Evolutionary conservation across 257 asterid species (phyloP).

Genomic region (Handroanthus guayacan): DNA sequence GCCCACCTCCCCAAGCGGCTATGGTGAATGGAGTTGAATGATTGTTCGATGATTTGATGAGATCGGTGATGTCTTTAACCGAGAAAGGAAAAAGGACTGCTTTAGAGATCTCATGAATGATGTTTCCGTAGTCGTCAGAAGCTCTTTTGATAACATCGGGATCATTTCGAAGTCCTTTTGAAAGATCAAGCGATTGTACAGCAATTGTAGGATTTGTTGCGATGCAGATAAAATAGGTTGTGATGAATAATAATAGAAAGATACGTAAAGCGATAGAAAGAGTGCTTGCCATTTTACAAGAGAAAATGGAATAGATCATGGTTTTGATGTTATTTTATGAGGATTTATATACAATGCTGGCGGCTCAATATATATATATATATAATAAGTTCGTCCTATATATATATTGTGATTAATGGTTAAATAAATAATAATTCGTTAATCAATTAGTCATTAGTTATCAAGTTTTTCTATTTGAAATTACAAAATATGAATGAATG

Average conservation of each 20-base stretch:
- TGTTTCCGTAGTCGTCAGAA: conserved; percentile 68
- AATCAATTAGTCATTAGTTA: no score
- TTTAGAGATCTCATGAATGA: conserved; percentile 52
- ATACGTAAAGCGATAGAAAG: background rate
- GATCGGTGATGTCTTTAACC: conserved; percentile 47
- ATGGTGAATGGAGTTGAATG: conserved; percentile 48
- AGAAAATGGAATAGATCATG: background rate
- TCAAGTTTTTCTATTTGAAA: no score
- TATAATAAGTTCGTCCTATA: no score
- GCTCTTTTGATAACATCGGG: conserved; percentile 38
- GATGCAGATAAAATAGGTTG: conserved; percentile 38
- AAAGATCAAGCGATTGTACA: conserved; percentile 2
- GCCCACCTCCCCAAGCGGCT: conserved; percentile 74
- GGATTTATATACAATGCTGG: background rate
- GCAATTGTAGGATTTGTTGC: conserved; percentile 2
- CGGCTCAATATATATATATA: no score
- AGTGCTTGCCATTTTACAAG: no score
- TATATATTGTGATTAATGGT: no score
- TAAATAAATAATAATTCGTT: no score
- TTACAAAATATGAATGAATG: no score
- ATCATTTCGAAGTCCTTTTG: conserved; percentile 46
- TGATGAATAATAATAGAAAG: conserved; percentile 31
- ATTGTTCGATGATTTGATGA: conserved; percentile 49
- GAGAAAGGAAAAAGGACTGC: conserved; percentile 61
- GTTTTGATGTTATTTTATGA: no score